A percentile compares a stretch with the other conserved stretches of the same genome.
phyloP scores from a whole-genome alignment of 257 asterid genomes.

The Linaria vulgaris region DNA sequence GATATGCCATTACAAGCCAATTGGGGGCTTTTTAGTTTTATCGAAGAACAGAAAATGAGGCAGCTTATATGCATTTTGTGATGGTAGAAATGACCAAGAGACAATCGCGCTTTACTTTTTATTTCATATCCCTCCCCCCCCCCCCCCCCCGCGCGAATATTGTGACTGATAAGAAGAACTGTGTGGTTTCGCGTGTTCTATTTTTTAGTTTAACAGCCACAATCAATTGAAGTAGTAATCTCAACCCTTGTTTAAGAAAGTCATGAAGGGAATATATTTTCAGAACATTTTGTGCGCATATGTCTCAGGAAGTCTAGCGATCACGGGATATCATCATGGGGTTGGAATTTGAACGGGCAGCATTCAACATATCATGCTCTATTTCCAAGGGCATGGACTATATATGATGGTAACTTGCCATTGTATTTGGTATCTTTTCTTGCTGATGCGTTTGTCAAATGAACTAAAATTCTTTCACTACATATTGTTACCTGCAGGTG shows the following conservation, averaged over 20 bases:
- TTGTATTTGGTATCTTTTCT: neutral
- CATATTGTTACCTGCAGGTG: conserved; percentile 56
- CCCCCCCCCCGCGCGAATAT: too few relatives aligned
- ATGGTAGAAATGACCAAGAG: neutral
- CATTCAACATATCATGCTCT: conserved; percentile 97
- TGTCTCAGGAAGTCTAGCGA: conserved; percentile 66
- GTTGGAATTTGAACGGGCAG: conserved; percentile 94
- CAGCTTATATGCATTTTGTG: neutral
- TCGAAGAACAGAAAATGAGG: neutral
- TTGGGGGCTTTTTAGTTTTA: too few relatives aligned
- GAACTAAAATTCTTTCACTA: conserved; percentile 13
- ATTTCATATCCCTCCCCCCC: too few relatives aligned
- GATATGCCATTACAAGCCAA: too few relatives aligned
- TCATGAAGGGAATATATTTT: conserved; percentile 1
- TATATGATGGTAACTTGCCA: conserved; percentile 75
- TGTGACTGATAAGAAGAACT: too few relatives aligned
- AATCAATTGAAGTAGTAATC: too few relatives aligned
- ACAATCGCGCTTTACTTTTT: too few relatives aligned
- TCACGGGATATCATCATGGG: conserved; percentile 98
- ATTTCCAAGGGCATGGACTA: conserved; percentile 96
- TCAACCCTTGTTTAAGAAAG: conserved; percentile 11
- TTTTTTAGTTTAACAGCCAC: too few relatives aligned
- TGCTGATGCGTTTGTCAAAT: conserved; percentile 19
- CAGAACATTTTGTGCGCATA: conserved; percentile 8
- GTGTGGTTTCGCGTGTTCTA: too few relatives aligned